Conservation (phyloP, 148 eudicot genomes). For the Rhododendron williamsianum region DNA sequence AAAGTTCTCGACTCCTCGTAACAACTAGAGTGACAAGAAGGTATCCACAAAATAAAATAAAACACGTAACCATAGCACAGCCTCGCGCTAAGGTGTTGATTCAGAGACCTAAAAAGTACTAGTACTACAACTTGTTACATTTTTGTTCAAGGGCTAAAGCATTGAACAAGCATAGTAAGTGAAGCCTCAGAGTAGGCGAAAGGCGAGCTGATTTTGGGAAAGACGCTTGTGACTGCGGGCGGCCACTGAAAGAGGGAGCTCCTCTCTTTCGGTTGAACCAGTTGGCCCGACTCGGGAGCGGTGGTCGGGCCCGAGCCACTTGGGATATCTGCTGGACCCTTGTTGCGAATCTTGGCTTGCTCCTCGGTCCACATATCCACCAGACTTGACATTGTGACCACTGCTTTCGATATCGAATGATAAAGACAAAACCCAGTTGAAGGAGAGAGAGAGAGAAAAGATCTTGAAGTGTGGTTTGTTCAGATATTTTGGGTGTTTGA, state of each 20-base stretch:
- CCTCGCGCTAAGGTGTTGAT: background rate
- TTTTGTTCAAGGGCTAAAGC: slow-evolving; percentile 31
- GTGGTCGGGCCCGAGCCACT: slow-evolving; percentile 15
- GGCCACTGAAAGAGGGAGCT: background rate
- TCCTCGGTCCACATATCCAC: slow-evolving; percentile 39
- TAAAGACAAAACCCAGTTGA: background rate
- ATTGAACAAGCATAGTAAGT: slow-evolving; percentile 34
- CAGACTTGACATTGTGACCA: slow-evolving; percentile 26
- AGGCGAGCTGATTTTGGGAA: slow-evolving; percentile 8
- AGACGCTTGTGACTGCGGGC: background rate
- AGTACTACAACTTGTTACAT: background rate
- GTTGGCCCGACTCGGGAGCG: background rate
- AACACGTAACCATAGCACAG: background rate
- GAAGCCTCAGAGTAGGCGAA: slow-evolving; percentile 28
- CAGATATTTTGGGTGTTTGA: background rate
- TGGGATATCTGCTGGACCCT: slow-evolving; percentile 15
- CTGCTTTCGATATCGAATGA: background rate
- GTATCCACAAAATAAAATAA: background rate
- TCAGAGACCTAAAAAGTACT: too few species aligned
- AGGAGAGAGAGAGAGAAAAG: background rate
- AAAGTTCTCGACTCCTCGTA: background rate
- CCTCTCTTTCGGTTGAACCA: background rate
- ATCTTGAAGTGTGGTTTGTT: background rate
- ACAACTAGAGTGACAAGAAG: background rate
- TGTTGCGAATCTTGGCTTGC: slow-evolving; percentile 25